Evolutionary conservation across 1,139 yeast genomes (phyloP), one percentile per base, ranked within the genome.

Genomic region (Pichia cactophila): DNA sequence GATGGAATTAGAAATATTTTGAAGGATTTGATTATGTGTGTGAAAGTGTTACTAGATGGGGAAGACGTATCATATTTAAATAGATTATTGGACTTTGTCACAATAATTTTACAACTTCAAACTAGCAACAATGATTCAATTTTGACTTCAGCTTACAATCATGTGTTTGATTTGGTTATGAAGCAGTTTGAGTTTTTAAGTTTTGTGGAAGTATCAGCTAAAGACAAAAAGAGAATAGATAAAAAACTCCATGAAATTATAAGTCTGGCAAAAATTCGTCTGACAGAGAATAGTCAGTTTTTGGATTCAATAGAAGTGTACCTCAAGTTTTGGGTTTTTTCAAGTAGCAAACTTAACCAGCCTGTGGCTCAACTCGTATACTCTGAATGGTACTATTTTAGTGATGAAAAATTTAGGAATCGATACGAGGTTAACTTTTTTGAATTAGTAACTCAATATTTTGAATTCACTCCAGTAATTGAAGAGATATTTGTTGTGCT

Each of bases 381-480:
- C 42, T 47, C 61, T 17, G 64, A 63, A 20, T 63, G 67, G 67
- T 46, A 47, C 1, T 62, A 59, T 46, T 59, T 63, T 46, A 62
- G 58, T 1, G 41, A 46, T 28, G 48, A 42, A 2, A 35, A 42
- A 6, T 23, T 58, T 1, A 41, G 64, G 23, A 33, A 43, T 1
- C 45, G 46, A 26, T 50, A 53, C 42, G 65, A 61, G 26, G 41
- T 62, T 5, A 36, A 47, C 1, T 63, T 63, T 46, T 60, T 50
- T 44, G 49, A 56, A 2, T 50, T 56, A 4, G 33, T 54, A 5
- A 31, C 44, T 4, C 33, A 38, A 26, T 40, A 44, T 29, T 47
- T 50, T 41, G 46, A 48, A 16, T 36, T 42, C 3, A 5, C 33
- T 1, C 35, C 28, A 10, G 26, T 54, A 1, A 31, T 26, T 29